phyloP scores from a whole-genome alignment of 2,329 filamentous ascomycete genomes.

The Chalara sp. region DNA sequence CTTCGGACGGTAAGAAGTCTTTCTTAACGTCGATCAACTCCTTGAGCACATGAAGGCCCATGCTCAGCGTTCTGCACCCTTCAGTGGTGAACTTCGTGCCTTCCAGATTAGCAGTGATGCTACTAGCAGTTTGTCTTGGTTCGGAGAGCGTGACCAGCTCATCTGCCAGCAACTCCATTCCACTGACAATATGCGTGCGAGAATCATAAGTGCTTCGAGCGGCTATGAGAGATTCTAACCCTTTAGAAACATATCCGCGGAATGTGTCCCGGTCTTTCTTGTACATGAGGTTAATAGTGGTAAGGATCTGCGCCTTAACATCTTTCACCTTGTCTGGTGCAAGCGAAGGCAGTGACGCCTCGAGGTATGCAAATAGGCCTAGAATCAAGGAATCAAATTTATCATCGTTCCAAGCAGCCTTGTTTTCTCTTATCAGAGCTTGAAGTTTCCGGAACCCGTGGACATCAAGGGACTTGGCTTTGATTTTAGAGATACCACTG shows the following conservation, averaged over 20 bases:
- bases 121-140: conserved; percentile 50
- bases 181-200: conserved; percentile 64
- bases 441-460: conserved; percentile 77
- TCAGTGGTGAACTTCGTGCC: conserved; percentile 35
- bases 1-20: conserved; percentile 40
- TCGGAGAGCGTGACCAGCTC: conserved; percentile 64
- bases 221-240: conserved; percentile 59
- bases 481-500: conserved; percentile 69
- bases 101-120: conserved; percentile 44
- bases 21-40: conserved; percentile 42
- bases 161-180: conserved; percentile 66
- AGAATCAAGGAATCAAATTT: conserved; percentile 62
- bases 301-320: conserved; percentile 67
- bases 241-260: conserved; percentile 58
- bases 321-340: conserved; percentile 61
- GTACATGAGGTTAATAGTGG: conserved; percentile 67
- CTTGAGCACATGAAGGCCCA: conserved; percentile 58
- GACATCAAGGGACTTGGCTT: conserved; percentile 65
- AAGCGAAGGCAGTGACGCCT: conserved; percentile 49
- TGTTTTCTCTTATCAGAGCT: conserved; percentile 62
- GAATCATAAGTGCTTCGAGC: conserved; percentile 62
- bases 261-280: conserved; percentile 61
- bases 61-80: conserved; percentile 48
- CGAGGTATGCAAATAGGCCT: conserved; percentile 66
- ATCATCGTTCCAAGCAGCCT: conserved; percentile 56